Base-by-base conservation (phyloP, 164 flowering plant genomes). In the Vitis amurensis region DNA sequence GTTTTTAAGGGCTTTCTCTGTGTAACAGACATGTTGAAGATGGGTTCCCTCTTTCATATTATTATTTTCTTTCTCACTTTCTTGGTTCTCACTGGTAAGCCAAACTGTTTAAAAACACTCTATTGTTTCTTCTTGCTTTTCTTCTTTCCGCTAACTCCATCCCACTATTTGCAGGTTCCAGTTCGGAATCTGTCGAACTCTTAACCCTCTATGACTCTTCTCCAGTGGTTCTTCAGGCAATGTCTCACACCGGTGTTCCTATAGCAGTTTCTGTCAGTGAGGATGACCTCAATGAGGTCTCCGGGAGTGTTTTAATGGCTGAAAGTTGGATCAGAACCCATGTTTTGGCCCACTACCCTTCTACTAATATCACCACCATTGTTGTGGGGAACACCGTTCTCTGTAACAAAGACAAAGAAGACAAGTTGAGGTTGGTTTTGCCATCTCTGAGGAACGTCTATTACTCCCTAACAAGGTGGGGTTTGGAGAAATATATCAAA, bases 401-500 rank as follows among this genome's bases (percentile, higher is more conserved):
- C 19, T 91, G 97, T 80, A 68, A 73, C 52, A 70, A 52, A 56
- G 59, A 63, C 49, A 79, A 86, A 57, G 77, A 66, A 4, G 63
- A 81, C 55, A 65, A 64, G 3, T 72, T 83, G 79, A 81, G 77
- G 23, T 66, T 86, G 63, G 73, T 89, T 68, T 61, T 88, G 2
- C 87, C 89, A 11, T 74, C 95, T 27, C 4, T 85, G 50, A 85
- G 79, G 76, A 92, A 92, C 82, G 37, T 94, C 31, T 76, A 78
- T 75, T 71, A 84, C 73, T 83, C 91, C 65, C 90, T 94, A 49
- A 74, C 71, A 9, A 82, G 93, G 68, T 89, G 94, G 97, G 96
- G 89, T 72, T 83, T 91, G 68, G 85, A 88, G 75, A 84, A 69
- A 58, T 82, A 87, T 8, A 88, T 91, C 78, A 88, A 81, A 59